Base-by-base conservation (phyloP, 2,329 filamentous ascomycete genomes). In the Hymenoscyphus repandus region DNA sequence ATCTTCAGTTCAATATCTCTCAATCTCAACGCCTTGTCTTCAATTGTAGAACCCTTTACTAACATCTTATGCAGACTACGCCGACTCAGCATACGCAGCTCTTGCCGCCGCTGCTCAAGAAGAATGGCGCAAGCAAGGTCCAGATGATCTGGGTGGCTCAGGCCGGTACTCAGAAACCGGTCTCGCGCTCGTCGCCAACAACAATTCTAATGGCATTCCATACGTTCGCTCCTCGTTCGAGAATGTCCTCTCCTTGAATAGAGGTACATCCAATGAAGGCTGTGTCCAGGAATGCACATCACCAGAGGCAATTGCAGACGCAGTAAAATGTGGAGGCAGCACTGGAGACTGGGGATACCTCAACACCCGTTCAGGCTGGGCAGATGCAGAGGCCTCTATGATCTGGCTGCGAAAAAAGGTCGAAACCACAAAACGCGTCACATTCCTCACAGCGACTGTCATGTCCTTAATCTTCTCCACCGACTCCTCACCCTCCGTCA, bases 321-420 rank as follows among this genome's bases (percentile, higher is more conserved):
- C 66, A 6, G 64, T 79, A 30, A 71, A 72, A 10, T 78, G 74
- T 0, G 72, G 74, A 6, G 78, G 75, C 38, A 68, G 70, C 51
- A 76, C 75, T 30, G 88, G 82, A 12, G 76, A 75, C 55, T 82
- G 75, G 56, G 88, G 85, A 18, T 95, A 91, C 68, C 69, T 87
- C 48, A 95, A 95, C 66, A 75, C 76, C 47, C 74, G 76, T 27
- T 86, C 83, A 36, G 90, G 90, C 5, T 95, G 90, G 90, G 88
- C 86, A 2, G 79, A 95, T 64, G 88, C 89, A 0, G 84, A 83
- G 55, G 78, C 76, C 41, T 80, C 77, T 12, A 88, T 92, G 82
- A 68, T 73, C 40, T 87, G 79, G 75, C 66, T 88, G 13, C 75
- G 58, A 10, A 36, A 39, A 9, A 45, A 59, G 39, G 61, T 62